Evolutionary conservation across 2,329 filamentous ascomycete species (phyloP).

Genomic region (Colletotrichum filicis): DNA sequence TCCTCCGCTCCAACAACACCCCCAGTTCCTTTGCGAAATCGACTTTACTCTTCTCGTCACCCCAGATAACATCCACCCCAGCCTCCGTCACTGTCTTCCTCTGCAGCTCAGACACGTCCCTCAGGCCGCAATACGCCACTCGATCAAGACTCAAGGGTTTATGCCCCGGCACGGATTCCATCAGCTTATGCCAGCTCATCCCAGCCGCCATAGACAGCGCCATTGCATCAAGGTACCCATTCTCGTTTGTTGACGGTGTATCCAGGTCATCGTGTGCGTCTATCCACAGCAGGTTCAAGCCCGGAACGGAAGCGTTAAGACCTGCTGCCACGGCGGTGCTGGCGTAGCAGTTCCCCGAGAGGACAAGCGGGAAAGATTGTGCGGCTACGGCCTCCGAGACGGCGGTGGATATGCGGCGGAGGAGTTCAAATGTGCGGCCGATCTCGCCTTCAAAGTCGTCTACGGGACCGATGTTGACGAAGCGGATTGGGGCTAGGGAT

Average conservation of each 20-base stretch:
- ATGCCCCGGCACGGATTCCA: slow-evolving; percentile 33
- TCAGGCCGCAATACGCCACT: slow-evolving; percentile 1
- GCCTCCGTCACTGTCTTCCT: neutral
- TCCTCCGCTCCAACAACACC: neutral
- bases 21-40: slow-evolving; percentile 13
- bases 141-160: neutral
- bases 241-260: slow-evolving; percentile 46
- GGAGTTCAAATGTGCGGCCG: slow-evolving; percentile 49
- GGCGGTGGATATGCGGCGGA: slow-evolving; percentile 47
- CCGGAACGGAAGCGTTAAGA: slow-evolving; percentile 31
- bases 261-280: slow-evolving; percentile 56
- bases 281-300: slow-evolving; percentile 44
- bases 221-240: slow-evolving; percentile 51
- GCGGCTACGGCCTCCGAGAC: slow-evolving; percentile 42
- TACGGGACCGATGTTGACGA: slow-evolving; percentile 44
- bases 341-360: slow-evolving; percentile 52
- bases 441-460: slow-evolving; percentile 53
- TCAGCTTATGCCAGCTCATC: slow-evolving; percentile 43
- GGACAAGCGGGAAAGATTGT: slow-evolving; percentile 49
- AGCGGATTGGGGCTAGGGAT: slow-evolving; percentile 35
- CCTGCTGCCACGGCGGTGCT: slow-evolving; percentile 50
- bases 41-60: slow-evolving; percentile 16
- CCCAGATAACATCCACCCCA: slow-evolving; percentile 11
- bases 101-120: neutral
- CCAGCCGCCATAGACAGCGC: slow-evolving; percentile 49